Evolutionary conservation across 305 asterid genomes (phyloP).

Genomic region (Solanum chacoense): DNA sequence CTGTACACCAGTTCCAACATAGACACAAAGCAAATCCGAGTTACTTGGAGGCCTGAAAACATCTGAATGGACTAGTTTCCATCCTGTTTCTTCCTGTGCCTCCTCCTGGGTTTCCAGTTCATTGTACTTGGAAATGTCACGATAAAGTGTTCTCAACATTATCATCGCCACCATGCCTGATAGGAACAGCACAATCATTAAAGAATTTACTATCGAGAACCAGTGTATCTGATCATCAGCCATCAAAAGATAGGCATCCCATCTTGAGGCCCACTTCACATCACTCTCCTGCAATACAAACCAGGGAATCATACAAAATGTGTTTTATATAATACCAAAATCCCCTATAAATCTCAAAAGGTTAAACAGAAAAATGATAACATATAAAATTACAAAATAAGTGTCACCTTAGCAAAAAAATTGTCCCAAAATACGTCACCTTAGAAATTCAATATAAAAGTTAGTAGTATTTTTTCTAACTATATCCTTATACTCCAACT

Average conservation of each 20-base stretch:
- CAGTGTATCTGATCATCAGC: conserved; percentile 70
- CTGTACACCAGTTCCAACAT: conserved; percentile 69
- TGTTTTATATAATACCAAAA: background rate
- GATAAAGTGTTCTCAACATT: conserved; percentile 62
- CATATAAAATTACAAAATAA: background rate
- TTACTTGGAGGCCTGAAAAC: conserved; percentile 56
- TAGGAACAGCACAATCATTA: conserved; percentile 69
- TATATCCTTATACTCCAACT: background rate
- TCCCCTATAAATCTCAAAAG: background rate
- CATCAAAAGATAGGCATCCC: conserved; percentile 73
- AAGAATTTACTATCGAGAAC: conserved; percentile 64
- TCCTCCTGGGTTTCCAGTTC: conserved; percentile 71
- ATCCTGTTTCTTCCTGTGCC: conserved; percentile 69
- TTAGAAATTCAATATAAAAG: background rate
- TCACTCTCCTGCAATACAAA: conserved; percentile 47
- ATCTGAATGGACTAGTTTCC: conserved; percentile 63
- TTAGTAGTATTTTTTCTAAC: background rate
- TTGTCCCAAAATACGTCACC: background rate
- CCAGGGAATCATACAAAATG: background rate
- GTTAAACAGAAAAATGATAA: background rate
- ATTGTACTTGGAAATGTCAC: conserved; percentile 62
- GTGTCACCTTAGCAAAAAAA: background rate
- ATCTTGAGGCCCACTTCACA: conserved; percentile 78
- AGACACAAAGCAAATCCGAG: conserved; percentile 49
- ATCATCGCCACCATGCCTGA: conserved; percentile 82